Conservation (phyloP, 2,329 filamentous ascomycete species). For the Stemphylium lycopersici region DNA sequence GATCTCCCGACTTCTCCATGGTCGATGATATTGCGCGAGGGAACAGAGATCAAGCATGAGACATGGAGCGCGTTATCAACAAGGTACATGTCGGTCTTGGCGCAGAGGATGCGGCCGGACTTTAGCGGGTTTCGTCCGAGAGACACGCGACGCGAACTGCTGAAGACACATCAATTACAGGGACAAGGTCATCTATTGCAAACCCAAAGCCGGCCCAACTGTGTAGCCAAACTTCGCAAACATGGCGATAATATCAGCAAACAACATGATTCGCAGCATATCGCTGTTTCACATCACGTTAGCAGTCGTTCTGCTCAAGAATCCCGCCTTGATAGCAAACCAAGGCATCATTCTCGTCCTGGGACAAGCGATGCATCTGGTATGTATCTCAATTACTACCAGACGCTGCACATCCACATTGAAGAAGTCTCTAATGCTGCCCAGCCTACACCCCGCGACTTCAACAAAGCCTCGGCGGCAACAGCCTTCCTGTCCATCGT, state of each 20-base stretch:
- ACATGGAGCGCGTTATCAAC: neutral
- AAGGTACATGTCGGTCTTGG: conserved; percentile 7
- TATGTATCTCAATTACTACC: conserved; percentile 49
- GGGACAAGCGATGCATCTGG: conserved; percentile 82
- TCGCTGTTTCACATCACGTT: conserved; percentile 85
- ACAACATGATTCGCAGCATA: conserved; percentile 79
- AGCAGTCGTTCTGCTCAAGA: conserved; percentile 81
- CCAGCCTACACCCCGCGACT: conserved; percentile 69
- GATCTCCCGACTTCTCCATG: conserved; percentile 17
- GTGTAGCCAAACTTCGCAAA: conserved; percentile 2
- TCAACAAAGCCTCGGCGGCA: conserved; percentile 72
- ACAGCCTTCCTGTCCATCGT: conserved; percentile 72
- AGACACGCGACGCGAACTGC: conserved; percentile 1
- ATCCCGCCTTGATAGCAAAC: conserved; percentile 73
- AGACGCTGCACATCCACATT: neutral
- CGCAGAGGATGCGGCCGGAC: conserved; percentile 15
- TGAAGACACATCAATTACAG: neutral
- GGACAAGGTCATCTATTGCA: neutral
- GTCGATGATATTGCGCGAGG: neutral
- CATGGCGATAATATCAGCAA: conserved; percentile 84
- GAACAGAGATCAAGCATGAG: neutral
- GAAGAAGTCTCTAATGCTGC: neutral
- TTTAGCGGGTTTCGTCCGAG: neutral
- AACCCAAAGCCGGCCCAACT: neutral
- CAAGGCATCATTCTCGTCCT: conserved; percentile 81